Evolutionary conservation across 805 yeast genomes (phyloP), one percentile per base, ranked within the genome.

Genomic region (Blastobotrys parvus): DNA sequence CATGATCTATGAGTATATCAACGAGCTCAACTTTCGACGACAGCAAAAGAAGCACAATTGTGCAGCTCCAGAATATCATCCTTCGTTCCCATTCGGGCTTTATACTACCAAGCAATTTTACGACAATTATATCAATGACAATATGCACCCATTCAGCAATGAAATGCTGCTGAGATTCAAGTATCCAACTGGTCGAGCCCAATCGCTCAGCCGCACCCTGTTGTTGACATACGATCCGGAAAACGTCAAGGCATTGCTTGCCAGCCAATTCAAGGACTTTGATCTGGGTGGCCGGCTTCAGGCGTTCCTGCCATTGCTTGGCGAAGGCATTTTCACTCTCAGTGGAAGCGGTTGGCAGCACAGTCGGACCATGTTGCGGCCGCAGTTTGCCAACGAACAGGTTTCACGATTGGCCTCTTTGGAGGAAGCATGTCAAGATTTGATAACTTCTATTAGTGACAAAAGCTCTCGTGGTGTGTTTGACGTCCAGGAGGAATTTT

Each of bases 311-410:
- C 59, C 58, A 6, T 44, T 61, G 11, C 49, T 62, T 15, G 66
- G 67, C 3, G 48, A 52, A 23, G 67, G 67, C 2, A 61, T 62
- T 35, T 62, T 62, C 50, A 62, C 65, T 8, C 54, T 58, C n/a
- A 58, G 56, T 23, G 62, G 63, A 23, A 49, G 48, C 25, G 57
- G 55, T n/a, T 62, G 67, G 67, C 50, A 58, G 37, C 65, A 62
- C 43, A 58, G 65, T 27, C 51, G 67, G 6, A 56, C 62, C 13
- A 50, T 62, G 57, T 52, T 62, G 25, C 54, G 64, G 22, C 67
- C 67, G 3, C 64, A 61, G 45, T 62, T 62, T 48, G 40, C 52
- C 22, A 48, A 57, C 3, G 58, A 55, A 34, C 64, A 60, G 50
- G 55, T 62, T 19, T 51, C 58, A 21, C 58, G 57, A 25, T 44